These are phyloP conservation scores for Phragmites australis DNA, from an alignment of 176 grass and related monocot genomes.

Conservation along the genomic window DNA sequence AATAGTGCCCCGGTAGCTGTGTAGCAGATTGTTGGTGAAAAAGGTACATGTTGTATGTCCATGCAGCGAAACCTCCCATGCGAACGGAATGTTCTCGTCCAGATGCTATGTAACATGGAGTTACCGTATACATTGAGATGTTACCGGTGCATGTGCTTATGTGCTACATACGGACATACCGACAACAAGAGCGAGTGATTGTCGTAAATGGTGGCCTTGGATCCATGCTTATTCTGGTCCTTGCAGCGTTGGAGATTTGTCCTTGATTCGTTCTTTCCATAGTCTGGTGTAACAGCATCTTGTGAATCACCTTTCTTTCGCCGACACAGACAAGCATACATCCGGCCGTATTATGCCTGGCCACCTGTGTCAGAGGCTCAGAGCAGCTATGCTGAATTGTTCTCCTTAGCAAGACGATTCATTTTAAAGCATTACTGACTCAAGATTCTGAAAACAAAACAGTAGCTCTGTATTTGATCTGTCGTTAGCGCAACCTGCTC, in stretches of 20 bases:
- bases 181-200: conserved; percentile 2
- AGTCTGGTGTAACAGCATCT: background rate
- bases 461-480: background rate
- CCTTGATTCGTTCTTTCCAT: conserved; percentile 18
- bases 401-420: background rate
- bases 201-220: background rate
- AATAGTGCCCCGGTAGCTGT: background rate
- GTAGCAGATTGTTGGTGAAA: conserved; percentile 5
- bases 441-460: background rate
- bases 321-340: conserved; percentile 4
- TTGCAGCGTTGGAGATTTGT: conserved; percentile 24
- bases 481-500: background rate
- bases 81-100: background rate
- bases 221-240: background rate
- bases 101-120: background rate
- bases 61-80: conserved; percentile 11
- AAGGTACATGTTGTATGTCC: conserved; percentile 11
- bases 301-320: background rate
- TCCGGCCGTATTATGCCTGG: background rate
- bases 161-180: background rate
- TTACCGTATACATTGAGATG: background rate
- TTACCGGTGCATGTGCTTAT: conserved; percentile 1
- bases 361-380: background rate
- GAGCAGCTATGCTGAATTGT: background rate
- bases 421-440: background rate